These are phyloP conservation scores for Paradendryphiella salina DNA, from an alignment of 2,329 filamentous ascomycete species.

Conservation along the genomic window DNA sequence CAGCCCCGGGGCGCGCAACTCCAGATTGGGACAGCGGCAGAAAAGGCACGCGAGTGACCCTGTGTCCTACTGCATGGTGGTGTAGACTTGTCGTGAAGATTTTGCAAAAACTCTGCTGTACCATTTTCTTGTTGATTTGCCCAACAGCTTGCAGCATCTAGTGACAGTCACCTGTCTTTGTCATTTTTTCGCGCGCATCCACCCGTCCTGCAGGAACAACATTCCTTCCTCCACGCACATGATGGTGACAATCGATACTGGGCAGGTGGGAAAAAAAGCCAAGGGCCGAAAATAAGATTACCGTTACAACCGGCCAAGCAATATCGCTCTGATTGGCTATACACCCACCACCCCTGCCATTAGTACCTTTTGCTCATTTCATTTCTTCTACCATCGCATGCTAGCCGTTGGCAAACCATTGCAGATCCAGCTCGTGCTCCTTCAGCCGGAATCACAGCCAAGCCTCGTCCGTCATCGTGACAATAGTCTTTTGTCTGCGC, in stretches of 20 bases:
- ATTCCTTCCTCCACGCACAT: background rate
- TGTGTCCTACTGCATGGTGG: background rate
- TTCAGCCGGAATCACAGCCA: background rate
- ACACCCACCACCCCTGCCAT: slow-evolving; percentile 12
- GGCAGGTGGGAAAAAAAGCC: slow-evolving; percentile 8
- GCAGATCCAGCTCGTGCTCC: slow-evolving; percentile 6
- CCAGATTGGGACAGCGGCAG: background rate
- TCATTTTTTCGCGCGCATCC: slow-evolving; percentile 1
- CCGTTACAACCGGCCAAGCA: slow-evolving; percentile 27
- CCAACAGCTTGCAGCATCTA: slow-evolving; percentile 6
- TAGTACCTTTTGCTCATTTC: slow-evolving; percentile 19
- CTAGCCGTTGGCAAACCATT: slow-evolving; percentile 12
- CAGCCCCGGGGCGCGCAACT: too few species aligned
- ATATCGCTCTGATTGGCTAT: slow-evolving; percentile 27
- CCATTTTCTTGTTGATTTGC: background rate
- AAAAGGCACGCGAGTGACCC: background rate
- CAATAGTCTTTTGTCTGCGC: background rate
- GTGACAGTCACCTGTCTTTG: background rate
- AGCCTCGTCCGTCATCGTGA: slow-evolving; percentile 7
- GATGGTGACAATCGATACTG: slow-evolving; percentile 15
- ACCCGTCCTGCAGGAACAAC: slow-evolving; percentile 1
- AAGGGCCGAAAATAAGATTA: slow-evolving; percentile 27
- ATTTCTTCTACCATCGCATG: slow-evolving; percentile 14
- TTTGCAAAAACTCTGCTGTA: slow-evolving; percentile 10
- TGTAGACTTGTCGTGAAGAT: background rate